Evolutionary conservation across 495 filamentous ascomycete species (phyloP).

Genomic region (Penicillium ochrochloron): DNA sequence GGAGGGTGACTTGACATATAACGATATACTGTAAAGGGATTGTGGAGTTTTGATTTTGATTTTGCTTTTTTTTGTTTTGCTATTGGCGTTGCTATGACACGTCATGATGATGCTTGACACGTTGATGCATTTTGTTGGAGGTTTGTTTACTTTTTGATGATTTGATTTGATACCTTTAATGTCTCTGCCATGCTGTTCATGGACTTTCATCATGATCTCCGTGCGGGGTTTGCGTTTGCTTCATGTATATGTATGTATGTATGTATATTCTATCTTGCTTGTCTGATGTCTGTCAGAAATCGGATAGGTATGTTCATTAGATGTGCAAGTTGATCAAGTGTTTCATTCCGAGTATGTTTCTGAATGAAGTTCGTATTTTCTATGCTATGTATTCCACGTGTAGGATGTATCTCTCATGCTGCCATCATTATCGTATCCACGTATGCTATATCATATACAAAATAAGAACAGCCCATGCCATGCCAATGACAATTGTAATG

Average conservation of each 20-base stretch:
- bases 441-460: constrained; percentile 23
- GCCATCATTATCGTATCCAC: constrained; percentile 28
- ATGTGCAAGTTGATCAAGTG: too few relatives aligned
- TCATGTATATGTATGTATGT: not conserved
- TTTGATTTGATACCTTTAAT: constrained; percentile 8
- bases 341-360: not conserved
- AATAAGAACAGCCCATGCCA: constrained; percentile 8
- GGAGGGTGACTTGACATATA: not conserved
- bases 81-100: constrained; percentile 5
- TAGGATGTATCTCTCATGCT: not conserved
- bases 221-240: not conserved
- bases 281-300: not conserved
- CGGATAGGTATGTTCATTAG: too few relatives aligned
- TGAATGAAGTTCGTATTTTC: not conserved
- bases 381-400: not conserved
- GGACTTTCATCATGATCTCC: not conserved
- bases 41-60: not conserved
- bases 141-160: not conserved
- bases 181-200: not conserved
- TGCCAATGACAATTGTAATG: not conserved
- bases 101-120: constrained; percentile 5
- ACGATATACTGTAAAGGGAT: not conserved
- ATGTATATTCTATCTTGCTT: not conserved
- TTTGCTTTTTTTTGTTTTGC: constrained; percentile 6
- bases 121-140: constrained; percentile 2